phyloP scores from a whole-genome alignment of 2,329 filamentous ascomycete genomes.

The Aspergillus neoniger region DNA sequence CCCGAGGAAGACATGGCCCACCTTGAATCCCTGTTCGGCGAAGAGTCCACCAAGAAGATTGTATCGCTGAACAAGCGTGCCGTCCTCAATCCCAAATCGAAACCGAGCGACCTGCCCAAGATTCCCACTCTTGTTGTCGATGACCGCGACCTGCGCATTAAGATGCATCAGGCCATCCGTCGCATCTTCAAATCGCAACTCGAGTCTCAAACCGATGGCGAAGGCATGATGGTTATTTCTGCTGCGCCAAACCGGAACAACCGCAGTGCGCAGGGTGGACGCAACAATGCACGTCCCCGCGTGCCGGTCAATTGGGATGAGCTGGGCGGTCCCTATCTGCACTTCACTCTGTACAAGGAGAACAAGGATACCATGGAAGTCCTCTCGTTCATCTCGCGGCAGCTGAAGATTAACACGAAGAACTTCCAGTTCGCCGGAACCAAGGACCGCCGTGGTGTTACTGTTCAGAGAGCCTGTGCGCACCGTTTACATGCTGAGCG shows the following conservation, averaged over 20 bases:
- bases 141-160: conserved; percentile 63
- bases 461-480: conserved; percentile 76
- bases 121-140: conserved; percentile 57
- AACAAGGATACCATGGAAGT: conserved; percentile 97
- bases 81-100: conserved; percentile 55
- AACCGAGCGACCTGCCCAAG: conserved; percentile 57
- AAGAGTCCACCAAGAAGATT: conserved; percentile 52
- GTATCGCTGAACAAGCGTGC: conserved; percentile 58
- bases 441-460: conserved; percentile 86
- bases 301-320: conserved; percentile 63
- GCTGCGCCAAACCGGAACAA: conserved; percentile 42
- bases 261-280: conserved; percentile 35
- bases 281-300: conserved; percentile 29
- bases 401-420: conserved; percentile 68
- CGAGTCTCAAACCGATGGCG: conserved; percentile 73
- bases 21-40: conserved; percentile 54
- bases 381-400: conserved; percentile 71
- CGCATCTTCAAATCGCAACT: conserved; percentile 77
- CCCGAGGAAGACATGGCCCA: conserved; percentile 48
- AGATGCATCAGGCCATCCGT: conserved; percentile 68
- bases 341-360: conserved; percentile 93
- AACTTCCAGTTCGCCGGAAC: conserved; percentile 82
- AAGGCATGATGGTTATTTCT: conserved; percentile 65
- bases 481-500: conserved; percentile 62
- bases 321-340: conserved; percentile 75